phyloP scores from a whole-genome alignment of 1,284 basidiomycete species.

The Amylostereum chailletii region DNA sequence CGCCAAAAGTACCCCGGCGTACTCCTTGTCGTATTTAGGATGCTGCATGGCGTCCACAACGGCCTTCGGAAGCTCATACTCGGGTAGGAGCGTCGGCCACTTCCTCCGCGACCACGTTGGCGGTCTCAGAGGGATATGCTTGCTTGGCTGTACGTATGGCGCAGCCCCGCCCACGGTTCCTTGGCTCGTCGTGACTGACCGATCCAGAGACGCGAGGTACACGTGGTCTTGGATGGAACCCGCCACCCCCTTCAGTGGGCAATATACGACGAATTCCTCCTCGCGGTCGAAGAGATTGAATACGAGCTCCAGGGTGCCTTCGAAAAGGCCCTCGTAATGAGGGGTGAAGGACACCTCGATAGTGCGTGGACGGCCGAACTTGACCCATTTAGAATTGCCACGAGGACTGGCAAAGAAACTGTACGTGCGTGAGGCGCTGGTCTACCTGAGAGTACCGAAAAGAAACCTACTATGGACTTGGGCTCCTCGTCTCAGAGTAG shows the following conservation, averaged over 20 bases:
- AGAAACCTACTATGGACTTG: background rate
- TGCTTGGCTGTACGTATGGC: too few species aligned
- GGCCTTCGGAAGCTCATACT: too few species aligned
- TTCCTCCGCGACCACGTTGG: too few species aligned
- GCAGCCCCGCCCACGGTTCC: background rate
- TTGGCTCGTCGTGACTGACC: slow-evolving; percentile 13
- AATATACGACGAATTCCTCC: slow-evolving; percentile 30
- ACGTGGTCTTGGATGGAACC: slow-evolving; percentile 32
- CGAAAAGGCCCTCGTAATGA: slow-evolving; percentile 24
- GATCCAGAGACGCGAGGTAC: slow-evolving; percentile 20
- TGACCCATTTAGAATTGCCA: slow-evolving; percentile 11
- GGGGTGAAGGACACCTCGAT: slow-evolving; percentile 21
- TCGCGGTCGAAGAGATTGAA: slow-evolving; percentile 21
- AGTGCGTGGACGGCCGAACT: slow-evolving; percentile 4
- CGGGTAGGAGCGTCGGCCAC: too few species aligned
- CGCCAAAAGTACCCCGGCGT: background rate
- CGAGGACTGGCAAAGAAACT: slow-evolving; percentile 7
- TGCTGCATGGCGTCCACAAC: too few species aligned
- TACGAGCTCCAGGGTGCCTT: slow-evolving; percentile 28
- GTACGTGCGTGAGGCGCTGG: too few species aligned
- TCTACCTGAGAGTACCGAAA: background rate
- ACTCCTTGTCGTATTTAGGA: slow-evolving; percentile 1
- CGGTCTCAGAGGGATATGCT: too few species aligned
- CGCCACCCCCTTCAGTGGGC: slow-evolving; percentile 29
- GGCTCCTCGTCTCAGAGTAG: background rate